Conservation (phyloP, 75 land plant genomes). For the Picea glauca region DNA sequence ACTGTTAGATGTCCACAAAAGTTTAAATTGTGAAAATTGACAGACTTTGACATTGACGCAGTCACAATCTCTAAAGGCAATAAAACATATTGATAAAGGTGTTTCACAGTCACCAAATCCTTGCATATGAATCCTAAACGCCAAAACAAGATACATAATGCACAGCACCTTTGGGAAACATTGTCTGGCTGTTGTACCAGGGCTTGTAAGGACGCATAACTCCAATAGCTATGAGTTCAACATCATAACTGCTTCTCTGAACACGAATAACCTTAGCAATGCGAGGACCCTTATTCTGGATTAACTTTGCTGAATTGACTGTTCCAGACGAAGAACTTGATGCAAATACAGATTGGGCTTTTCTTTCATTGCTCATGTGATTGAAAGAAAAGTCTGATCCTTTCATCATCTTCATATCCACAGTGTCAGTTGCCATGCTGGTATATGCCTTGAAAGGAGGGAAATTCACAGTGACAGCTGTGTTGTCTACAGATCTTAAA, state of each 20-base stretch:
- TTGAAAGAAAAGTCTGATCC: neutral
- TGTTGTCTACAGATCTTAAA: neutral
- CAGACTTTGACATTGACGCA: neutral
- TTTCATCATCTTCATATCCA: neutral
- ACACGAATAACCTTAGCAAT: slow-evolving; percentile 58
- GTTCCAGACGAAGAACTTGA: slow-evolving; percentile 12
- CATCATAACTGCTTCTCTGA: slow-evolving; percentile 32
- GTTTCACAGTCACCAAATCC: neutral
- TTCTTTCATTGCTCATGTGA: slow-evolving; percentile 9
- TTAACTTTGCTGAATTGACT: slow-evolving; percentile 28
- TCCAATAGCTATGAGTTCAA: slow-evolving; percentile 56
- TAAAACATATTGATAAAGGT: neutral
- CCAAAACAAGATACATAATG: neutral
- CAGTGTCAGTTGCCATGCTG: neutral
- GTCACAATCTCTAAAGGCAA: neutral
- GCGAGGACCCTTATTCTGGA: slow-evolving; percentile 55
- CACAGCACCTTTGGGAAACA: slow-evolving; percentile 70
- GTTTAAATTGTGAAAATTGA: neutral
- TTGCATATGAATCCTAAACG: neutral
- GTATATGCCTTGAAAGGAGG: neutral
- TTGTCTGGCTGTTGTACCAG: slow-evolving; percentile 56
- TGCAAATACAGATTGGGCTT: neutral
- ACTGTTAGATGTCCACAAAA: neutral
- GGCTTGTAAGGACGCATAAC: slow-evolving; percentile 32
- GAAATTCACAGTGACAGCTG: neutral